phyloP scores from a whole-genome alignment of 345 rosid genomes.

The Raphanus raphanistrum region DNA sequence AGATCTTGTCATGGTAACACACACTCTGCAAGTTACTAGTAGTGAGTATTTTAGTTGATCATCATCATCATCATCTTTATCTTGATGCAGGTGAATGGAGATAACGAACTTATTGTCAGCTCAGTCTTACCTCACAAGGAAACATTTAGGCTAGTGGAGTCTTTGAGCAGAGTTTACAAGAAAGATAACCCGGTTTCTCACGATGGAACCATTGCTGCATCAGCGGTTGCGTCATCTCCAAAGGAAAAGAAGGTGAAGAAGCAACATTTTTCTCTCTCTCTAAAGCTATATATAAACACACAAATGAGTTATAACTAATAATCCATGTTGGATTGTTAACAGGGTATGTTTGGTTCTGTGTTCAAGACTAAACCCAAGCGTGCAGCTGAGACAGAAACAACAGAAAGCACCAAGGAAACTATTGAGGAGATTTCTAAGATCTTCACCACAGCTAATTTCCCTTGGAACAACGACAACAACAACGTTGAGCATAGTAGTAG shows the following conservation, averaged over 20 bases:
- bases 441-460: slow-evolving; percentile 43
- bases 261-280: neutral
- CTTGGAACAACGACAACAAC: neutral
- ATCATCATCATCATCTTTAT: slow-evolving; percentile 5
- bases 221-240: slow-evolving; percentile 38
- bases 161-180: slow-evolving; percentile 57
- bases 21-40: slow-evolving; percentile 16
- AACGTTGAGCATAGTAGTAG: neutral
- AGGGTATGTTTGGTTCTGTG: slow-evolving; percentile 91
- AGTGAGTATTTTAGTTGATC: neutral
- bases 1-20: slow-evolving; percentile 64
- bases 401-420: slow-evolving; percentile 66
- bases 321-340: neutral
- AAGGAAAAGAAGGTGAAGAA: slow-evolving; percentile 80
- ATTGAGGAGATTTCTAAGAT: slow-evolving; percentile 58
- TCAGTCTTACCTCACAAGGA: slow-evolving; percentile 64
- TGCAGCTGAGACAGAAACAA: slow-evolving; percentile 50
- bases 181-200: slow-evolving; percentile 36
- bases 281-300: neutral
- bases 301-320: slow-evolving; percentile 2
- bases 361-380: slow-evolving; percentile 66
- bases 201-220: slow-evolving; percentile 37
- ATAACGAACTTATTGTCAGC: slow-evolving; percentile 62
- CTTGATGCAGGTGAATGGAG: slow-evolving; percentile 62
- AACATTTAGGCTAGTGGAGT: slow-evolving; percentile 61